Conservation (phyloP, 345 rosid species). For the Hibiscus syriacus region DNA sequence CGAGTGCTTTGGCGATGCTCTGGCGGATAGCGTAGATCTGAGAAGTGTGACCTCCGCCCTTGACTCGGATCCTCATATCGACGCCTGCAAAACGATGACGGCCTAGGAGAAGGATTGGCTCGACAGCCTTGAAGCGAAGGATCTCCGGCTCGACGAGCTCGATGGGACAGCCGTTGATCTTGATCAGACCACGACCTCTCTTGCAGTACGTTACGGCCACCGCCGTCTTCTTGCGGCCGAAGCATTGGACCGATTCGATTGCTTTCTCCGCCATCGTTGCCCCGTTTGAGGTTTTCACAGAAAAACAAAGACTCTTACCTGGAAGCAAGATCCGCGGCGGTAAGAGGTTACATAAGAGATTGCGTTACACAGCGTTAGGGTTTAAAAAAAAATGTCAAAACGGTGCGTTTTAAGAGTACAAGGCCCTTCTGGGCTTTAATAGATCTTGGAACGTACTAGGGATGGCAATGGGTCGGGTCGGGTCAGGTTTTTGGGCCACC, state of each 20-base stretch:
- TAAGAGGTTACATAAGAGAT: background rate
- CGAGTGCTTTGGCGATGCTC: conserved; percentile 84
- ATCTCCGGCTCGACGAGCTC: conserved; percentile 75
- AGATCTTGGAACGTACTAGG: no score
- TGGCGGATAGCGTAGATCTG: conserved; percentile 92
- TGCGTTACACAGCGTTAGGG: background rate
- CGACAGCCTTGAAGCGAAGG: conserved; percentile 67
- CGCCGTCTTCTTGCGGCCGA: conserved; percentile 80
- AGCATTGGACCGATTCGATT: conserved; percentile 56
- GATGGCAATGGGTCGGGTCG: no score
- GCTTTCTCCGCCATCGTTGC: conserved; percentile 1
- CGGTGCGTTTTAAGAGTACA: background rate
- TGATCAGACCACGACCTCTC: conserved; percentile 62
- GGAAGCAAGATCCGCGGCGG: conserved; percentile 6
- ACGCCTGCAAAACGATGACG: conserved; percentile 66
- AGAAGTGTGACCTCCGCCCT: conserved; percentile 65
- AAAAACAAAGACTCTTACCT: background rate
- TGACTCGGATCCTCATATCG: conserved; percentile 69
- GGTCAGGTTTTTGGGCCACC: no score
- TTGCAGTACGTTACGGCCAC: conserved; percentile 82
- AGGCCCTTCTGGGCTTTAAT: background rate
- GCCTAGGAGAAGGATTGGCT: conserved; percentile 75
- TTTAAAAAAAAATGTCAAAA: background rate
- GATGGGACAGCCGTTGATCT: conserved; percentile 78
- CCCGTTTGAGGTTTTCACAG: background rate